Evolutionary conservation across 768 basidiomycete species (phyloP).

Genomic region (Lactarius sp.): DNA sequence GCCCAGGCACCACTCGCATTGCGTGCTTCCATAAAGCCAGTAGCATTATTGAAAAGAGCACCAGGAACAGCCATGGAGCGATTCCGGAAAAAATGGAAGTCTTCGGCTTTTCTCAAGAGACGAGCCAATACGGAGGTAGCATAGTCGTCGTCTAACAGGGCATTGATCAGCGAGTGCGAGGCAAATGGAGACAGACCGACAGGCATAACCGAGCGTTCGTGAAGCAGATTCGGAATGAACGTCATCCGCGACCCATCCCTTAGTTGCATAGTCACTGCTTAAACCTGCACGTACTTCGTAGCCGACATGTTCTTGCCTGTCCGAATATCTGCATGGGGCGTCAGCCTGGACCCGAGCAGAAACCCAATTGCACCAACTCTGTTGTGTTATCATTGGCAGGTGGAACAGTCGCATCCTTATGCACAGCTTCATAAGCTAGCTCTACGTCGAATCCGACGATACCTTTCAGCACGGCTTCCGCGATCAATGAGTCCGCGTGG

Average conservation of each 20-base stretch:
- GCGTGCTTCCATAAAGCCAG: constrained; percentile 80
- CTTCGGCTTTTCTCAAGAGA: neutral
- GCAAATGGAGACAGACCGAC: constrained; percentile 37
- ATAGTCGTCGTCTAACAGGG: neutral
- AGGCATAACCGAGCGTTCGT: constrained; percentile 74
- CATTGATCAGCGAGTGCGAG: neutral
- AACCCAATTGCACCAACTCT: constrained; percentile 35
- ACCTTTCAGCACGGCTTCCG: constrained; percentile 66
- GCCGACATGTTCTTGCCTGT: constrained; percentile 73
- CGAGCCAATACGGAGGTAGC: neutral
- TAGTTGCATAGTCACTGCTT: constrained; percentile 56
- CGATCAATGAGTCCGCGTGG: constrained; percentile 73
- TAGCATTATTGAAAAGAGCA: constrained; percentile 60
- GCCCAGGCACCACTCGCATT: constrained; percentile 68
- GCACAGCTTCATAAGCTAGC: constrained; percentile 67
- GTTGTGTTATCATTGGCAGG: constrained; percentile 51
- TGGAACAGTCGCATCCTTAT: constrained; percentile 65
- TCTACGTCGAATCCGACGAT: constrained; percentile 57
- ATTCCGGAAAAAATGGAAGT: neutral
- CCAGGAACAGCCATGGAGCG: constrained; percentile 42
- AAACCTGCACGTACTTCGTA: constrained; percentile 81
- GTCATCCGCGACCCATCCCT: constrained; percentile 76
- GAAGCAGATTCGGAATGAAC: constrained; percentile 76
- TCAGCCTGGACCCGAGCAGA: constrained; percentile 13
- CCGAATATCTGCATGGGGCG: constrained; percentile 47